Percentiles rank a stretch among this genome's conserved stretches.
These are phyloP conservation scores for Colletotrichum liaoningense DNA, from an alignment of 2,329 filamentous ascomycete genomes.

Conservation along the genomic window DNA sequence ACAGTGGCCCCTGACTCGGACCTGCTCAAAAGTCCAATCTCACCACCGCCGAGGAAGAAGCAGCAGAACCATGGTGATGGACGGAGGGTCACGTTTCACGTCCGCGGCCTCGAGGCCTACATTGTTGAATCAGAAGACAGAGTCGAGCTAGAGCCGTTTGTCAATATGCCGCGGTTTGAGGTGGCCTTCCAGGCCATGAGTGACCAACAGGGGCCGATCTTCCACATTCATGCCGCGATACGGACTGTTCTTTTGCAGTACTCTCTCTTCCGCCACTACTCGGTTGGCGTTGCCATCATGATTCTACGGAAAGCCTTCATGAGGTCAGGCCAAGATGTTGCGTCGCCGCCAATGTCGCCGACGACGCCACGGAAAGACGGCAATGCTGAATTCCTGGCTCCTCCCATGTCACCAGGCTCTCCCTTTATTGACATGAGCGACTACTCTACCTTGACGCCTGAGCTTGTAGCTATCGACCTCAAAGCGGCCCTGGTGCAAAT, in stretches of 20 bases:
- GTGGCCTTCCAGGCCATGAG: conserved; percentile 86
- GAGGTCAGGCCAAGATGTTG: conserved; percentile 57
- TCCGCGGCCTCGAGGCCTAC: conserved; percentile 87
- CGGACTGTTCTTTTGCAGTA: conserved; percentile 87
- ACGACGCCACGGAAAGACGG: conserved; percentile 42
- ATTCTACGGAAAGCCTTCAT: conserved; percentile 80
- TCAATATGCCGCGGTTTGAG: conserved; percentile 88
- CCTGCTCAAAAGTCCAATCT: conserved; percentile 60
- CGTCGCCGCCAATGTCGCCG: conserved; percentile 37
- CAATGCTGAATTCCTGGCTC: conserved; percentile 49
- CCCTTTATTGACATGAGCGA: conserved; percentile 45
- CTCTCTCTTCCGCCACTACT: conserved; percentile 93
- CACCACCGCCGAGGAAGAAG: conserved; percentile 62
- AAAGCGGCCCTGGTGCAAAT: conserved; percentile 86
- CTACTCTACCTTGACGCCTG: conserved; percentile 54
- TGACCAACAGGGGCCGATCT: conserved; percentile 87
- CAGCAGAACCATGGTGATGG: conserved; percentile 76
- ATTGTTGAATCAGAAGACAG: conserved; percentile 89
- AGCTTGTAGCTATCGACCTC: conserved; percentile 85
- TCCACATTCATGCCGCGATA: conserved; percentile 86
- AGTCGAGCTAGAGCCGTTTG: conserved; percentile 86
- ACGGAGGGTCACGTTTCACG: conserved; percentile 82
- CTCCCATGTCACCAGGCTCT: conserved; percentile 49
- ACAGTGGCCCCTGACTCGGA: conserved; percentile 79
- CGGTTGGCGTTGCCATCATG: conserved; percentile 82